These are phyloP conservation scores for Casuarina equisetifolia DNA, from an alignment of 306 rosid genomes.

Conservation along the genomic window DNA sequence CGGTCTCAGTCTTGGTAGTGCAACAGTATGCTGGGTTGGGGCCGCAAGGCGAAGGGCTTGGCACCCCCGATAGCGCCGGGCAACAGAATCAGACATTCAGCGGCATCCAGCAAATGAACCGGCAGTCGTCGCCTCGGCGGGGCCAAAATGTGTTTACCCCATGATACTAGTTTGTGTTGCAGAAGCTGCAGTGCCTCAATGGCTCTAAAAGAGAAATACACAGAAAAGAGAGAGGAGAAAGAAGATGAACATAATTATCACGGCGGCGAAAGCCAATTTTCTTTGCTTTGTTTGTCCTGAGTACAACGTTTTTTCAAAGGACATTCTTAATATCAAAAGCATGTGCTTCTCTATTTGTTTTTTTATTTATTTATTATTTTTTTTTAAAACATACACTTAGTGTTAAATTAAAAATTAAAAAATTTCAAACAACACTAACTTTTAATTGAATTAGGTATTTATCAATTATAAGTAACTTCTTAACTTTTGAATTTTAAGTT, in stretches of 20 bases:
- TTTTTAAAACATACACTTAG: not conserved
- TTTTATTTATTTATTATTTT: not conserved
- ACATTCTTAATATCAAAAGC: not conserved
- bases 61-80: slow-evolving; percentile 20
- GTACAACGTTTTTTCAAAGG: not conserved
- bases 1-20: slow-evolving; percentile 77
- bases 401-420: too few species aligned
- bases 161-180: not conserved
- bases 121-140: slow-evolving; percentile 14
- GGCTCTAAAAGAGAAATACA: not conserved
- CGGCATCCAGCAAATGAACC: slow-evolving; percentile 2
- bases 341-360: not conserved
- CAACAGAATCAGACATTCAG: not conserved
- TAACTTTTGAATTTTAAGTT: not conserved
- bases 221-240: not conserved
- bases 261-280: not conserved
- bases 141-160: slow-evolving; percentile 11
- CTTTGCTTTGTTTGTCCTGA: not conserved
- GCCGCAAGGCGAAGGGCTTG: slow-evolving; percentile 26
- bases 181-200: not conserved
- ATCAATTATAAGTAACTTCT: too few species aligned
- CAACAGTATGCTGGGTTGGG: slow-evolving; percentile 60
- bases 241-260: not conserved
- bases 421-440: too few species aligned
- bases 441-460: too few species aligned